Percentiles rank a stretch among this genome's conserved stretches.
These are phyloP conservation scores for Ophiostoma perfectum DNA, from an alignment of 2,329 filamentous ascomycete genomes.

Conservation along the genomic window DNA sequence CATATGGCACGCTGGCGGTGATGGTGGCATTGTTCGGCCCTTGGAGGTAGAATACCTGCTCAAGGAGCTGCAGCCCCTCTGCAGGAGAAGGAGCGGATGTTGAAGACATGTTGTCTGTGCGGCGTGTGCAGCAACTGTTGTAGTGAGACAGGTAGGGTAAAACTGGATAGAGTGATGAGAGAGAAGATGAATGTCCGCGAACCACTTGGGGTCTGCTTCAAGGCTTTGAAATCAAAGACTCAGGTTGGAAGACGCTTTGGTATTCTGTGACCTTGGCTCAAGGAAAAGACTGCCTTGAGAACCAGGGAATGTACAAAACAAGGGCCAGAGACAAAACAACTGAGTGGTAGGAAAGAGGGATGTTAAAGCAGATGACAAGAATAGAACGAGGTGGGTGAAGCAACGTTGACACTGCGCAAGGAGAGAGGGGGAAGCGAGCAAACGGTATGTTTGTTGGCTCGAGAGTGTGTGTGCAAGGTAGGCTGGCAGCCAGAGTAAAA, in stretches of 20 bases:
- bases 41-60: conserved; percentile 1
- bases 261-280: not conserved
- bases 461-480: not conserved
- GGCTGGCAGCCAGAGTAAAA: not conserved
- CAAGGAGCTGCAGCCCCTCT: not conserved
- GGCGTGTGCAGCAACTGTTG: no score
- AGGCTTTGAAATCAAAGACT: not conserved
- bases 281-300: not conserved
- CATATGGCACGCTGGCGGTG: conserved; percentile 21
- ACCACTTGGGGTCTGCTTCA: not conserved
- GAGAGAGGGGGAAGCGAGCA: not conserved
- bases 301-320: not conserved
- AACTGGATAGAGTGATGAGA: not conserved
- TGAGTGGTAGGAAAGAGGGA: not conserved
- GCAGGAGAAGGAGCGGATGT: not conserved
- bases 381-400: not conserved
- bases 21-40: conserved; percentile 12
- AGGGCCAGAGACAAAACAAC: not conserved
- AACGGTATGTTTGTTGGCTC: conserved; percentile 6
- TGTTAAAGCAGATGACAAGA: not conserved
- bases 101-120: not conserved
- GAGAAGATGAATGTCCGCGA: not conserved
- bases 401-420: not conserved
- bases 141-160: no score
- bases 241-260: not conserved